Conservation (phyloP, 2,329 filamentous ascomycete species). For the Coniella vitis region DNA sequence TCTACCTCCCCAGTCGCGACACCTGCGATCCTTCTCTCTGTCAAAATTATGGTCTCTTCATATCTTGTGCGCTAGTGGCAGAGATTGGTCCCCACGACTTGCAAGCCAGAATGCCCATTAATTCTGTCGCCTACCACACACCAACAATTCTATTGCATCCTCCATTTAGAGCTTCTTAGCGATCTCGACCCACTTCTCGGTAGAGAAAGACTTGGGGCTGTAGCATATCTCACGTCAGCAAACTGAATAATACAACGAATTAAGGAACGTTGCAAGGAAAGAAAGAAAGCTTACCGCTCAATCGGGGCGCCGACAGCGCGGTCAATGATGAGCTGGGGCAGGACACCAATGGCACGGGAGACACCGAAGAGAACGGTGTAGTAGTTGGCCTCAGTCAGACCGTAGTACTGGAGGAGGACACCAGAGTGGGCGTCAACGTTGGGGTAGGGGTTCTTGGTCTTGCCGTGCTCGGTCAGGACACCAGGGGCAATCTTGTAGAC, state of each 20-base stretch:
- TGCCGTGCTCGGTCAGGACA: slow-evolving; percentile 96
- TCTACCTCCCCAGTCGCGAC: slow-evolving; percentile 15
- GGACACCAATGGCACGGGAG: slow-evolving; percentile 93
- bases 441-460: slow-evolving; percentile 99
- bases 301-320: slow-evolving; percentile 94
- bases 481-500: slow-evolving; percentile 99
- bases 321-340: slow-evolving; percentile 99
- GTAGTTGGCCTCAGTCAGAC: slow-evolving; percentile 97
- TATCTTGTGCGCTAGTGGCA: slow-evolving; percentile 22
- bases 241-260: neutral
- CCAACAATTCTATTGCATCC: neutral
- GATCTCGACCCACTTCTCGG: slow-evolving; percentile 92
- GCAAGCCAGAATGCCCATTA: slow-evolving; percentile 19
- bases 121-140: slow-evolving; percentile 7
- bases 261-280: neutral
- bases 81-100: slow-evolving; percentile 20
- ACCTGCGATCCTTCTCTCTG: slow-evolving; percentile 14
- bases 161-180: slow-evolving; percentile 75
- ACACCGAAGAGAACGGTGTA: slow-evolving; percentile 99
- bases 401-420: slow-evolving; percentile 99
- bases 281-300: slow-evolving; percentile 53
- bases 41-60: slow-evolving; percentile 18
- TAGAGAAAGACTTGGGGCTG: slow-evolving; percentile 93
- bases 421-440: slow-evolving; percentile 99
- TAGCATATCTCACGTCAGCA: slow-evolving; percentile 7